Conservation (phyloP, 345 rosid genomes). For the Streptanthus diversifolius region DNA sequence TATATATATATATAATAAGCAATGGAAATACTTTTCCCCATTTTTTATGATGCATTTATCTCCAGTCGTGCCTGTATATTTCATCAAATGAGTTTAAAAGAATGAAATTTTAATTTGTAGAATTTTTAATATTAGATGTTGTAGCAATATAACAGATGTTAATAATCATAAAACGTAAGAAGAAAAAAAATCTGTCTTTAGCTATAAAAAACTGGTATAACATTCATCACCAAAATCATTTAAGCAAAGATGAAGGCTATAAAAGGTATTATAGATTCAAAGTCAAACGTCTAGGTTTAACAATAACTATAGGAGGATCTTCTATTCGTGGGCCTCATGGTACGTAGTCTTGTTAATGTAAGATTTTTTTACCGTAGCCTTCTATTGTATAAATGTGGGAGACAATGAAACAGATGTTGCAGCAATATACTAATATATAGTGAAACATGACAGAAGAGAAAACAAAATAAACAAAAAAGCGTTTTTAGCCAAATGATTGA, state of each 20-base stretch:
- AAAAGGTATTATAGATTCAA: background rate
- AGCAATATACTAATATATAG: background rate
- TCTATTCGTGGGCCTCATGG: constrained; percentile 9
- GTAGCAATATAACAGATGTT: no score
- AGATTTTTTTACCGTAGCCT: background rate
- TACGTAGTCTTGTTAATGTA: constrained; percentile 1
- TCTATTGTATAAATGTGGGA: background rate
- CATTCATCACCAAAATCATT: no score
- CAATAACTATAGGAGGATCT: background rate
- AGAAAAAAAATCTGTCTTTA: no score
- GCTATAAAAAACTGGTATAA: no score
- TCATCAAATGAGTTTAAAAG: no score
- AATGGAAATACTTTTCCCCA: no score
- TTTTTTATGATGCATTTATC: no score
- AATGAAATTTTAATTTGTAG: no score
- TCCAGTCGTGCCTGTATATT: no score
- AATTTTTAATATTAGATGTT: no score
- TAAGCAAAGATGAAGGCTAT: background rate
- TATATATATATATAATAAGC: no score
- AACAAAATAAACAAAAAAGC: background rate
- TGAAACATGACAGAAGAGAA: constrained; percentile 24
- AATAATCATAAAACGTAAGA: no score
- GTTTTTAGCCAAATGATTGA: constrained; percentile 4
- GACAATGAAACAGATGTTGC: constrained; percentile 7
- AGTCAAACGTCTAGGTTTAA: constrained; percentile 27